These are phyloP conservation scores for Colletotrichum sp. DNA, from an alignment of 2,329 filamentous ascomycete species.

Conservation along the genomic window DNA sequence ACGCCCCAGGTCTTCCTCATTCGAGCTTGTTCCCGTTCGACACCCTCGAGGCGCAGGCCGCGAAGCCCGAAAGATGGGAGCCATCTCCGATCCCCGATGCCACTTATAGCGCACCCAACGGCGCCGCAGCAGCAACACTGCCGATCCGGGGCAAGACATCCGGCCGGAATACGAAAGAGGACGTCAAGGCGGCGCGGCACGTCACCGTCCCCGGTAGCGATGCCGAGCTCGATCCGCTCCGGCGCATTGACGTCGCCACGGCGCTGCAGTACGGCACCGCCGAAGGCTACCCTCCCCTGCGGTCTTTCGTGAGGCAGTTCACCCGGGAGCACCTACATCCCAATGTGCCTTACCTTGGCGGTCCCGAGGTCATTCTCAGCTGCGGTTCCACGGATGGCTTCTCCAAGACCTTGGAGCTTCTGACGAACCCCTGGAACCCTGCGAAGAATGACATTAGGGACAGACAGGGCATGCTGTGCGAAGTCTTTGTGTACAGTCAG, in stretches of 20 bases:
- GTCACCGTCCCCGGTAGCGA: constrained; percentile 72
- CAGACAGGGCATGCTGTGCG: constrained; percentile 78
- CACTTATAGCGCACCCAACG: constrained; percentile 42
- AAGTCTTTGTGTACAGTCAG: constrained; percentile 83
- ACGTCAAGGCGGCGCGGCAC: constrained; percentile 44
- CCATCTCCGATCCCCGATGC: constrained; percentile 60
- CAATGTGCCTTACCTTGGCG: constrained; percentile 77
- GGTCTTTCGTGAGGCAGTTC: constrained; percentile 81
- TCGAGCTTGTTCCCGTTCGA: constrained; percentile 87
- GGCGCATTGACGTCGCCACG: constrained; percentile 80
- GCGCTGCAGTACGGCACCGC: constrained; percentile 89
- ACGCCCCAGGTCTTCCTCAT: constrained; percentile 73
- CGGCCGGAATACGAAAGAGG: neutral
- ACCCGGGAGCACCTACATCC: constrained; percentile 78
- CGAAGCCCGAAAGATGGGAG: constrained; percentile 75
- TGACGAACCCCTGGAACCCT: constrained; percentile 78
- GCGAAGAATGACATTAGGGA: constrained; percentile 70
- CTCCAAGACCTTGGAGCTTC: constrained; percentile 75
- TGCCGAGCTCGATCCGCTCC: constrained; percentile 60
- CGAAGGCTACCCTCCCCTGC: constrained; percentile 79
- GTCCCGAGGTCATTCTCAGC: constrained; percentile 79
- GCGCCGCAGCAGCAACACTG: constrained; percentile 31
- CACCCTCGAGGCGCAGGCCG: constrained; percentile 82
- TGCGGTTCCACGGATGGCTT: constrained; percentile 88
- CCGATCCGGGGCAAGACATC: constrained; percentile 9